Conservation (phyloP, 257 asterid genomes). For the Rhazya stricta region DNA sequence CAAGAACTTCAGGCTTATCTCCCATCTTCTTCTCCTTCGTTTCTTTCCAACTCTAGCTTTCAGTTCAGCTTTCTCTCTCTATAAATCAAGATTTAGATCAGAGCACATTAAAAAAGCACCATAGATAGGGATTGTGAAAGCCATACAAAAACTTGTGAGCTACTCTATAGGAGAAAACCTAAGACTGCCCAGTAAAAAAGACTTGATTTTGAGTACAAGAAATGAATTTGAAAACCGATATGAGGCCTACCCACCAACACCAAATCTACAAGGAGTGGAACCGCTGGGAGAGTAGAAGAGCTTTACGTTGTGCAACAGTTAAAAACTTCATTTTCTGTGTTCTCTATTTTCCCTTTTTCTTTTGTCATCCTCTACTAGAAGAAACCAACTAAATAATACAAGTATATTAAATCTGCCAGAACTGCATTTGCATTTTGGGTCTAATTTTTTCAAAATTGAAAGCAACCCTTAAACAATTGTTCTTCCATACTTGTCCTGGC, state of each 20-base stretch:
- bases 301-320: slow-evolving; percentile 41
- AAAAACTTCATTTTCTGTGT: slow-evolving; percentile 31
- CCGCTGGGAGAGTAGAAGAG: slow-evolving; percentile 41
- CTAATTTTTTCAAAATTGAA: too few species aligned
- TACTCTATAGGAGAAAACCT: background rate
- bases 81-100: slow-evolving; percentile 26
- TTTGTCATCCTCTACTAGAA: slow-evolving; percentile 18
- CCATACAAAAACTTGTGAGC: slow-evolving; percentile 18
- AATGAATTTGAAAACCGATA: slow-evolving; percentile 22
- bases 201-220: slow-evolving; percentile 23
- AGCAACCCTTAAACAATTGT: too few species aligned
- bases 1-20: slow-evolving; percentile 89
- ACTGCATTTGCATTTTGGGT: too few species aligned
- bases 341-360: slow-evolving; percentile 28
- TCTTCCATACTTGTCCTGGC: too few species aligned
- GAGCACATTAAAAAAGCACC: slow-evolving; percentile 33
- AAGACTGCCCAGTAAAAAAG: slow-evolving; percentile 26
- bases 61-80: background rate
- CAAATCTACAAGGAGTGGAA: slow-evolving; percentile 53
- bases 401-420: too few species aligned
- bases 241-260: slow-evolving; percentile 52
- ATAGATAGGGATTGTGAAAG: slow-evolving; percentile 21
- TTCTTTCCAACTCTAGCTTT: background rate
- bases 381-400: background rate
- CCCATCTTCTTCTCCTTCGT: slow-evolving; percentile 42